Evolutionary conservation across 768 basidiomycete genomes (phyloP), one percentile per base, ranked within the genome.

Genomic region (Mycena pura): DNA sequence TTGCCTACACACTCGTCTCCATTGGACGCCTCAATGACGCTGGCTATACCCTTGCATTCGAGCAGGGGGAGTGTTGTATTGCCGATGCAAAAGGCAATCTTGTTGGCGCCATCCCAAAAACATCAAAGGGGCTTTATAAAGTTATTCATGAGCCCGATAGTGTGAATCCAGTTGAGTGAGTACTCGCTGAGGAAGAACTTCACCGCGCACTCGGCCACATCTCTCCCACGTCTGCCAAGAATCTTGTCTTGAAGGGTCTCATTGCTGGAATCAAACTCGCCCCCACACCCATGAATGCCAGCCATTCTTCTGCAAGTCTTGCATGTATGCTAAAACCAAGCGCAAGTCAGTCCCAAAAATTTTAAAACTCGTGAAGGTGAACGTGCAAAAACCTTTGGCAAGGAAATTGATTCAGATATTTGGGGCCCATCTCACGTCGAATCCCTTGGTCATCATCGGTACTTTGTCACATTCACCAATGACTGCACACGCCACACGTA

Each of bases 401-500:
- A 74, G 1, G 70, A 76, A 22, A 55, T 83, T 11, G 74, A 81
- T 60, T 65, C 70, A 1, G 78, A 85, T 59, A 32, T 84, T 0
- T 84, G 83, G 80, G 82, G 81, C 14, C 82, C 79, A 5, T 72
- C 79, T 0, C 72, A 68, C 0, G 65, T 76, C 0, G 40, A 53
- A 13, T 76, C 57, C 0, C 55, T 69, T 1, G 68, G 71, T 0
- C 72, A 74, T 25, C 52, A 68, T 5, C 27, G 43, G 1, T 81
- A 82, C 47, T 78, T 75, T 47, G 57, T 77, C n/a, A 74, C 70
- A 0, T 82, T 76, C 57, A 78, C 68, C 0, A 78, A 82, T 44
- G 74, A 80, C 39, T 56, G 68, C 25, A 65, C 74, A 0, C 65
- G 72, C 6, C 58, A 68, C 15, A 73, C 71, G 6, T 64, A 67